A percentile compares a stretch with the other conserved stretches of the same genome.
Evolutionary conservation across 805 yeast genomes (phyloP).

Genomic region (Pachysolen tannophilus): DNA sequence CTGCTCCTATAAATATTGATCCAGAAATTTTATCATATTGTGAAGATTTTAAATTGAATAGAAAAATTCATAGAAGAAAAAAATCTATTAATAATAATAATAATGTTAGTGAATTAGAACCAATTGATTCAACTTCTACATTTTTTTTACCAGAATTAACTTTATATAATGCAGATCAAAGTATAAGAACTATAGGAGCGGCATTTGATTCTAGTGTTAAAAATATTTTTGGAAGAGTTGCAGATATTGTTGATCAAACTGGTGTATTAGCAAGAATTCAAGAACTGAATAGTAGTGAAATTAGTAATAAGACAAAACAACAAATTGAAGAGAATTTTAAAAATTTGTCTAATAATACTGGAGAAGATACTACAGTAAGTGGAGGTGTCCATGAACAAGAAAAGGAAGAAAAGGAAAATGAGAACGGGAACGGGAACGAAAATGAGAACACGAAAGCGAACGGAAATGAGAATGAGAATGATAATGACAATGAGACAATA

Average conservation of each 20-base stretch:
- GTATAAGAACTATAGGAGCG: constrained; percentile 23
- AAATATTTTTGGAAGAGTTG: constrained; percentile 24
- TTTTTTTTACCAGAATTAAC: constrained; percentile 11
- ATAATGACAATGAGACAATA: too few species aligned
- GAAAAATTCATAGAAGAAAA: background rate
- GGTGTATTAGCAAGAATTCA: background rate
- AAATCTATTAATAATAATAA: too few species aligned
- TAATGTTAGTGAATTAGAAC: too few species aligned
- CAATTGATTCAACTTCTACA: too few species aligned
- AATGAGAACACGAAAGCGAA: too few species aligned
- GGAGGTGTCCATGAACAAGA: too few species aligned
- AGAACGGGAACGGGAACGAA: too few species aligned
- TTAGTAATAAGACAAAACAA: constrained; percentile 14
- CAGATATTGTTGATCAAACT: constrained; percentile 9
- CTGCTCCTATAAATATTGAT: constrained; percentile 10
- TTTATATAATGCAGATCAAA: constrained; percentile 27
- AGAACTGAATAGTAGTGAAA: constrained; percentile 3
- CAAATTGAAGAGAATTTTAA: constrained; percentile 23
- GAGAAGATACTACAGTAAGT: background rate
- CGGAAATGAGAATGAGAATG: too few species aligned
- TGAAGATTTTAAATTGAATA: constrained; percentile 5
- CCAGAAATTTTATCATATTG: constrained; percentile 7
- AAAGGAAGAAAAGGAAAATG: too few species aligned
- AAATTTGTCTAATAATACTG: background rate
- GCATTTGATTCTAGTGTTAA: constrained; percentile 27